A percentile compares a stretch with the other conserved stretches of the same genome.
These are phyloP conservation scores for Rutstroemia sp. DNA, from an alignment of 2,329 filamentous ascomycete species.

Conservation along the genomic window DNA sequence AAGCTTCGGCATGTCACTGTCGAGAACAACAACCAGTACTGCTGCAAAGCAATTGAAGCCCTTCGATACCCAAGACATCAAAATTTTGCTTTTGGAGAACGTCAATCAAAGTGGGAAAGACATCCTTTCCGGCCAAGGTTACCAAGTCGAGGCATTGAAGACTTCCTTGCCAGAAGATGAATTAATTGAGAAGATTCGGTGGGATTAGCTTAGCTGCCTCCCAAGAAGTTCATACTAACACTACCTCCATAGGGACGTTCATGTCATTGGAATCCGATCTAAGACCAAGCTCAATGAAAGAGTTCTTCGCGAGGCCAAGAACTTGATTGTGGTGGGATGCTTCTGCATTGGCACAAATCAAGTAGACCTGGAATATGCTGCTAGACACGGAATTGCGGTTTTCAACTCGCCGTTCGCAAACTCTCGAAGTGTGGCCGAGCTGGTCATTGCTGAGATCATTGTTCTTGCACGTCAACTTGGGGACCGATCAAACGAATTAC, in stretches of 20 bases:
- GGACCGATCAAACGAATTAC: constrained; percentile 90
- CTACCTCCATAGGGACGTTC: constrained; percentile 61
- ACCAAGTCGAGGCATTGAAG: constrained; percentile 91
- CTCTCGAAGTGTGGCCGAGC: constrained; percentile 90
- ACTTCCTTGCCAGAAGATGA: constrained; percentile 84
- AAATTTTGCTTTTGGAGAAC: constrained; percentile 92
- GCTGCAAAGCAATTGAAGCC: constrained; percentile 77
- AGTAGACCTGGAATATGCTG: constrained; percentile 79
- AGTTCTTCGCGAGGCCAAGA: constrained; percentile 82
- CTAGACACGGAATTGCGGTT: constrained; percentile 81
- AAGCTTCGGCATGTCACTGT: constrained; percentile 41
- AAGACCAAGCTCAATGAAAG: constrained; percentile 90
- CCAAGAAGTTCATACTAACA: constrained; percentile 11
- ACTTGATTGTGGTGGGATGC: constrained; percentile 91
- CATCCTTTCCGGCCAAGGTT: constrained; percentile 77
- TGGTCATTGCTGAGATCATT: constrained; percentile 93
- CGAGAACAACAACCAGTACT: constrained; percentile 33
- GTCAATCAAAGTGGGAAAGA: constrained; percentile 86
- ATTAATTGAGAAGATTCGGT: constrained; percentile 95
- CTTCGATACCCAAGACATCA: constrained; percentile 92
- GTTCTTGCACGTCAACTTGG: constrained; percentile 82
- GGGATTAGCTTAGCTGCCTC: constrained; percentile 12
- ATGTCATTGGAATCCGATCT: constrained; percentile 95
- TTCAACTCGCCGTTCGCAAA: constrained; percentile 99
- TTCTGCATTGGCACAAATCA: constrained; percentile 99